Base-by-base conservation (phyloP, 1,284 basidiomycete species). In the Trichosporon sp. region DNA sequence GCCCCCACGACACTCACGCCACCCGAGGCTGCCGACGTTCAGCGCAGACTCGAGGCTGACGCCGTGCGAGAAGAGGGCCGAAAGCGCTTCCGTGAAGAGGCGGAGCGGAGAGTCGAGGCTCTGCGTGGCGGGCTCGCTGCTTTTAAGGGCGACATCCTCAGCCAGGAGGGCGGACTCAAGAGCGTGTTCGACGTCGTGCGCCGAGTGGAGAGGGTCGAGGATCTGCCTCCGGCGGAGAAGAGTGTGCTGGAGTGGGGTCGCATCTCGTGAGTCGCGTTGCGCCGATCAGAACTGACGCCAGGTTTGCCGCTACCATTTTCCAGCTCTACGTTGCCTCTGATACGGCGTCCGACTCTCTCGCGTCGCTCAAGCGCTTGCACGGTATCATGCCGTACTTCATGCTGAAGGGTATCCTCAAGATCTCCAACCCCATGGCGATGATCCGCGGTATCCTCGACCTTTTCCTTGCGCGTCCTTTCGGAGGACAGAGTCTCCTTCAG, bases 371-470 rank as follows among this genome's bases (percentile, higher is more conserved):
- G 84, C 88, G 95, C 53, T 88, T 98, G 67, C 97, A 99, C 79
- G 93, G 93, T 1, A 85, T 98, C 69, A 98, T 99, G 93, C 96
- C 96, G 2, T 99, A 99, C 83, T 94, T 98, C 78, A 89, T 98
- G 85, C 88, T 99, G 70, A 96, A 95, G 80, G 88, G 92, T 6
- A 91, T 95, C 21, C 85, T 99, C 72, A 91, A 89, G 81, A 92
- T 99, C 74, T 96, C 92, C 68, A 99, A 98, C 81, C 96, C 96
- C 0, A 91, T 99, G 74, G 88, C 89, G 15, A 99, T 99, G 96
- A 95, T 99, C 75, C 88, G 96, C 83, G 89, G 85, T 68, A 87
- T 98, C 2, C 86, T 99, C 67, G 97, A 99, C 77, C 87, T 99
- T 44, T 99, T 99, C 85, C 87, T 98, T n/a, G 97, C 96, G 1